A percentile compares a stretch with the other conserved stretches of the same genome.
Conservation (phyloP, 2,329 filamentous ascomycete species). For the Ophiostoma tasmaniense region DNA sequence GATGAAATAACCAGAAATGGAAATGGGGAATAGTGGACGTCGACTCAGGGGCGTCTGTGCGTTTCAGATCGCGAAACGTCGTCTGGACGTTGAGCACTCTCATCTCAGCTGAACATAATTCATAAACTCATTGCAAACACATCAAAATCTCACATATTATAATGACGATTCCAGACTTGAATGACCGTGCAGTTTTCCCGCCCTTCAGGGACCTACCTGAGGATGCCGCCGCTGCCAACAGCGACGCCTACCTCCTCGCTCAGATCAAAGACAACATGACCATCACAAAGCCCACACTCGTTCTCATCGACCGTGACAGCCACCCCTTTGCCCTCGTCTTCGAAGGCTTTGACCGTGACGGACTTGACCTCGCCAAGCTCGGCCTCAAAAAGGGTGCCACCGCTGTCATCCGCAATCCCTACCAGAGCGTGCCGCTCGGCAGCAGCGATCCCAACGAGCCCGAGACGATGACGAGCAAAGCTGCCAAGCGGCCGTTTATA, state of each 20-base stretch:
- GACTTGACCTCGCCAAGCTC: constrained; percentile 26
- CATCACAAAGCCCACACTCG: constrained; percentile 42
- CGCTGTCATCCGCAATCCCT: constrained; percentile 31
- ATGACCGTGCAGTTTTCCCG: constrained; percentile 29
- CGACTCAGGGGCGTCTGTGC: constrained; percentile 6
- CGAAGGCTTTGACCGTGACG: constrained; percentile 31
- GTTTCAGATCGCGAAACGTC: constrained; percentile 10
- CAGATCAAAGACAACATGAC: constrained; percentile 40
- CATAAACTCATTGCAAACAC: background rate
- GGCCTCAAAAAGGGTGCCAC: constrained; percentile 34
- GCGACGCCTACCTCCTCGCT: constrained; percentile 30
- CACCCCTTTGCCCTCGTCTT: constrained; percentile 39
- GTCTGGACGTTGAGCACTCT: background rate
- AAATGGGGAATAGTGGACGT: background rate
- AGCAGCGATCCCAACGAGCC: background rate
- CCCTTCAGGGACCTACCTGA: constrained; percentile 28
- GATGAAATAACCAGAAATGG: background rate
- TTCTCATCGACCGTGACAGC: constrained; percentile 33
- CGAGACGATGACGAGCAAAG: constrained; percentile 19
- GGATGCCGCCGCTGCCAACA: constrained; percentile 2
- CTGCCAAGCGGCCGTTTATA: constrained; percentile 34
- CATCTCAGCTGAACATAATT: background rate
- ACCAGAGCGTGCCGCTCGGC: constrained; percentile 27
- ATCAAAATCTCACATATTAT: background rate
- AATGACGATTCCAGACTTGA: constrained; percentile 28